Conservation (phyloP, 2,329 filamentous ascomycete species). For the Curvularia sp. region DNA sequence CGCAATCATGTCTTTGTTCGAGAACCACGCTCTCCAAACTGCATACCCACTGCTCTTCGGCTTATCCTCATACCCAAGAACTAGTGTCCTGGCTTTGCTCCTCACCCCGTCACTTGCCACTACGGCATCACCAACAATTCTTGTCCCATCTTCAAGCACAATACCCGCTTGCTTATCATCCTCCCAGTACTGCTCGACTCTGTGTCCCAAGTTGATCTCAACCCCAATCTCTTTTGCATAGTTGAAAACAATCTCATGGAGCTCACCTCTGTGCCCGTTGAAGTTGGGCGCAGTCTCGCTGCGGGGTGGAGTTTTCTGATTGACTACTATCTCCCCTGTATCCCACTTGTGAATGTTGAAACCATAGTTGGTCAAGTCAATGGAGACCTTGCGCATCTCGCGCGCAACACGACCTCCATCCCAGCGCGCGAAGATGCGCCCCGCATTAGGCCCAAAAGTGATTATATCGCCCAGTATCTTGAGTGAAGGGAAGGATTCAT, state of each 20-base stretch:
- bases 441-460: constrained; percentile 66
- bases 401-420: constrained; percentile 56
- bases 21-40: constrained; percentile 59
- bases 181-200: constrained; percentile 63
- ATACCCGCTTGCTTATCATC: constrained; percentile 60
- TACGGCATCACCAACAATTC: constrained; percentile 57
- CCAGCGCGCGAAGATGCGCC: constrained; percentile 68
- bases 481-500: constrained; percentile 64
- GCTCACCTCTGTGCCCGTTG: constrained; percentile 67
- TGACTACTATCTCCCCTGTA: constrained; percentile 66
- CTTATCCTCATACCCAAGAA: constrained; percentile 61
- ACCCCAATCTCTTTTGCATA: constrained; percentile 63
- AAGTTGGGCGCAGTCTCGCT: constrained; percentile 61
- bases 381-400: constrained; percentile 59
- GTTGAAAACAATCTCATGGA: constrained; percentile 66
- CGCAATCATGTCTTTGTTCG: constrained; percentile 48
- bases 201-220: constrained; percentile 61
- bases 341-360: constrained; percentile 68
- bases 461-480: constrained; percentile 69
- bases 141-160: constrained; percentile 57
- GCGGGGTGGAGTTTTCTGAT: constrained; percentile 58
- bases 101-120: constrained; percentile 63
- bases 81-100: constrained; percentile 58
- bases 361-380: constrained; percentile 61
- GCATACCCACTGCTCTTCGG: constrained; percentile 63